Base-by-base conservation (phyloP, 352 stramenopile genomes). In the Pythium oligandrum region DNA sequence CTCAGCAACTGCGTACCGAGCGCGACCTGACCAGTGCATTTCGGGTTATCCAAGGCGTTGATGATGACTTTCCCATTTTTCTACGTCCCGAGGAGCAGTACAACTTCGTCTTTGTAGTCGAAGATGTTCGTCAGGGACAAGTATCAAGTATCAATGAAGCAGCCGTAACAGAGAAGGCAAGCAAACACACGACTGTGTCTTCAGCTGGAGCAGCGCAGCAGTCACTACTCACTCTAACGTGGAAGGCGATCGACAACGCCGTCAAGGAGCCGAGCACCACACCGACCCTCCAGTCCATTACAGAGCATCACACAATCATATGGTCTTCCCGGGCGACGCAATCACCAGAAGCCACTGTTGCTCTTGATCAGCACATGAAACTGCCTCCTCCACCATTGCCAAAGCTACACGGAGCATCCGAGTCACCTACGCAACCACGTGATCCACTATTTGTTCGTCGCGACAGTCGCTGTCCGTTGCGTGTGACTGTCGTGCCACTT, bases 301-400 rank as follows among this genome's bases (percentile, higher is more conserved):
- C 66, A 26, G 80, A 90, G 50, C 71, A 75, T 57, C 77, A 84
- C 68, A 80, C 73, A 39, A 72, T 88, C 63, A 70, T 77, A 43
- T 90, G 80, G 80, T 78, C 70, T 37, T 71, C 71, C 51, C 72
- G 61, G 6, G 42, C 17, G 17, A 26, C 17, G 17, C 17, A 26
- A 26, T 26, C 17, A 26, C 17, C 17, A 26, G 17, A 26, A 26
- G 17, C 17, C 17, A 0, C 17, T 26, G 17, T 26, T 26, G 17
- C 17, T 26, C 17, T 26, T 26, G 17, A 26, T 26, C 17, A 26
- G 17, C 17, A 26, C 17, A 26, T 26, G 17, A 26, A 26, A 26
- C 17, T 26, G 17, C 17, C 17, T 26, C 17, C 17, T 26, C 17
- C 17, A 26, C 17, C 17, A 26, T 26, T 26, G 17, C 17, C 17